Evolutionary conservation across 129 eudicot species (phyloP).

Genomic region (Pittosporum tobira): DNA sequence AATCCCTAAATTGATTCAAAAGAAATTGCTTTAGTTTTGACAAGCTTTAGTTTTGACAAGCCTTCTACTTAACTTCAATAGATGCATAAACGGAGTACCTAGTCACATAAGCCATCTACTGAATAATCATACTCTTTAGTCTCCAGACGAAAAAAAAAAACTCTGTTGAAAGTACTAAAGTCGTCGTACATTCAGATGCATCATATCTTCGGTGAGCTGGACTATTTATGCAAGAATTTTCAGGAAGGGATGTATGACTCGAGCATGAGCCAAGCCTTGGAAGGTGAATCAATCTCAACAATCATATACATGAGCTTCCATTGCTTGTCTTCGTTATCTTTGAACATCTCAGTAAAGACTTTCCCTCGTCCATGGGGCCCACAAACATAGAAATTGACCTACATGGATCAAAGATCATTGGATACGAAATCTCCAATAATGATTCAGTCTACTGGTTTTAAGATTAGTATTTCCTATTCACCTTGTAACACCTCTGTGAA

Average conservation of each 20-base stretch:
- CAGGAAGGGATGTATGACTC: slow-evolving; percentile 77
- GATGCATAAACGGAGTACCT: too few species aligned
- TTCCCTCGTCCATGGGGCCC: slow-evolving; percentile 79
- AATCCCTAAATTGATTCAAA: too few species aligned
- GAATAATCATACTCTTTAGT: neutral
- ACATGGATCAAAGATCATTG: too few species aligned
- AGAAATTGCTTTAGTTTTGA: too few species aligned
- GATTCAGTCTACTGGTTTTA: too few species aligned
- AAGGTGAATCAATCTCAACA: slow-evolving; percentile 63
- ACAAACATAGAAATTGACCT: slow-evolving; percentile 66
- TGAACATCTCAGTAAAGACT: slow-evolving; percentile 70
- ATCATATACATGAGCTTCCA: slow-evolving; percentile 78
- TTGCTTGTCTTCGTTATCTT: slow-evolving; percentile 57
- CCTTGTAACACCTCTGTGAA: too few species aligned
- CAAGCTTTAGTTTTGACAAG: too few species aligned
- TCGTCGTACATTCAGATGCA: neutral
- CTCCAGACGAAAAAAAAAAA: neutral
- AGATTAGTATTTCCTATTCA: too few species aligned
- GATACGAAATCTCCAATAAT: too few species aligned
- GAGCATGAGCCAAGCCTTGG: slow-evolving; percentile 56
- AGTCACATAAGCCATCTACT: too few species aligned
- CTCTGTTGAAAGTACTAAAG: neutral
- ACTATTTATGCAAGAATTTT: slow-evolving; percentile 1
- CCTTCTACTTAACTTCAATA: too few species aligned
- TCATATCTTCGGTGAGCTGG: neutral